Percentiles rank a stretch among this genome's conserved stretches.
Evolutionary conservation across 169 alveolate species (phyloP).

Genomic region (Cryptosporidium ubiquitum): DNA sequence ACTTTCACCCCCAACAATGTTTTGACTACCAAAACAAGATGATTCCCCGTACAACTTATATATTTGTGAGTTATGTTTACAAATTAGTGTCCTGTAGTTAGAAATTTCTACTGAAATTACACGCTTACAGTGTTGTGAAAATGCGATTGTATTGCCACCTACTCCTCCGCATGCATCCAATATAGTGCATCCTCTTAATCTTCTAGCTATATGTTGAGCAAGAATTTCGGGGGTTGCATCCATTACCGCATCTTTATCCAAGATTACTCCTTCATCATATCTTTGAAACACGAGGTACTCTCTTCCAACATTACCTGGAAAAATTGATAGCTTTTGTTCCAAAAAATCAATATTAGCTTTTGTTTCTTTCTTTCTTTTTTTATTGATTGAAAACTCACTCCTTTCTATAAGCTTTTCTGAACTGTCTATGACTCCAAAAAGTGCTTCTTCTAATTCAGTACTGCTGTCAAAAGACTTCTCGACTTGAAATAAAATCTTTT

Average conservation of each 20-base stretch:
- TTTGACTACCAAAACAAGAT: not conserved
- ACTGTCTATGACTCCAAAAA: constrained; percentile 13
- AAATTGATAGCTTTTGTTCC: constrained; percentile 18
- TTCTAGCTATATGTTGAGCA: constrained; percentile 69
- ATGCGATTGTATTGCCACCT: constrained; percentile 75
- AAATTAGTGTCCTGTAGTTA: constrained; percentile 29
- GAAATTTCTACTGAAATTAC: constrained; percentile 76
- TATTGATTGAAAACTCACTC: not conserved
- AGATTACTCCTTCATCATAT: constrained; percentile 53
- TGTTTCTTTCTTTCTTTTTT: constrained; percentile 36
- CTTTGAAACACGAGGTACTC: constrained; percentile 53
- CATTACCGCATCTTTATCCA: constrained; percentile 50
- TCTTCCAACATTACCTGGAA: constrained; percentile 68
- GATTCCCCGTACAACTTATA: constrained; percentile 38
- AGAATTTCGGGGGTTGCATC: constrained; percentile 73
- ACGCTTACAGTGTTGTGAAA: constrained; percentile 65
- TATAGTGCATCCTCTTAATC: constrained; percentile 65
- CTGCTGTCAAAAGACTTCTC: not conserved
- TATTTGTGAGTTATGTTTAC: constrained; percentile 65
- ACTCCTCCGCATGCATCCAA: constrained; percentile 78
- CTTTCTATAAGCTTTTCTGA: not conserved
- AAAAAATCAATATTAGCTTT: constrained; percentile 19
- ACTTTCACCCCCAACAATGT: not conserved
- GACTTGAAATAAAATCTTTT: not conserved
- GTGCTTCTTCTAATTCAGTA: constrained; percentile 23